phyloP scores from a whole-genome alignment of 2,329 filamentous ascomycete genomes.

The Calycina marina region DNA sequence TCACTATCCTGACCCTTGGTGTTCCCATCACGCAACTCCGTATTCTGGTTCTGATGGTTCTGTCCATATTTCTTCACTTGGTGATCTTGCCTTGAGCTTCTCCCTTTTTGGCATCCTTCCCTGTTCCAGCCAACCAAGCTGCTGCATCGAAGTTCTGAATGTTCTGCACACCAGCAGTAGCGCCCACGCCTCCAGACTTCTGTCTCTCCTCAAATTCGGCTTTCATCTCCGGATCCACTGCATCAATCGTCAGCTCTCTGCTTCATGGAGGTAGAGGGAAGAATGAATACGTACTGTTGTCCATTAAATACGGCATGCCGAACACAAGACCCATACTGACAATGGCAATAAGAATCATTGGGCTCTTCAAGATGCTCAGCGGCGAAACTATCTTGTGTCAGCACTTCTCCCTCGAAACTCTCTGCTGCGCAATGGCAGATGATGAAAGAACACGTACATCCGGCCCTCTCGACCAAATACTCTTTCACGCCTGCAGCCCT shows the following conservation, averaged over 20 bases:
- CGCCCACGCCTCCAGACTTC: slow-evolving; percentile 54
- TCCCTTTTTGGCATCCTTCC: slow-evolving; percentile 18
- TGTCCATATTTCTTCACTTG: not conserved
- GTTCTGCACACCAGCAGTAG: slow-evolving; percentile 32
- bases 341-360: slow-evolving; percentile 88
- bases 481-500: slow-evolving; percentile 37
- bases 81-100: slow-evolving; percentile 13
- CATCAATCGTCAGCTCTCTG: not conserved
- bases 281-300: slow-evolving; percentile 58
- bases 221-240: slow-evolving; percentile 93
- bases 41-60: too few relatives aligned
- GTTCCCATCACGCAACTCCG: too few relatives aligned
- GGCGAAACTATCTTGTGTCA: slow-evolving; percentile 50
- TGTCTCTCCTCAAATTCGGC: slow-evolving; percentile 88
- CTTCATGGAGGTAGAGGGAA: not conserved
- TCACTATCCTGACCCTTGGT: too few relatives aligned
- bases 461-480: slow-evolving; percentile 62
- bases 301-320: slow-evolving; percentile 88
- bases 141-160: slow-evolving; percentile 53
- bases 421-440: not conserved
- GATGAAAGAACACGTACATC: slow-evolving; percentile 47
- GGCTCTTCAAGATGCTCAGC: slow-evolving; percentile 76
- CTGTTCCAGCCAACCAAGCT: slow-evolving; percentile 47
- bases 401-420: not conserved
- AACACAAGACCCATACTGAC: slow-evolving; percentile 73